phyloP scores from a whole-genome alignment of 257 asterid species.

The Petunia secreta region DNA sequence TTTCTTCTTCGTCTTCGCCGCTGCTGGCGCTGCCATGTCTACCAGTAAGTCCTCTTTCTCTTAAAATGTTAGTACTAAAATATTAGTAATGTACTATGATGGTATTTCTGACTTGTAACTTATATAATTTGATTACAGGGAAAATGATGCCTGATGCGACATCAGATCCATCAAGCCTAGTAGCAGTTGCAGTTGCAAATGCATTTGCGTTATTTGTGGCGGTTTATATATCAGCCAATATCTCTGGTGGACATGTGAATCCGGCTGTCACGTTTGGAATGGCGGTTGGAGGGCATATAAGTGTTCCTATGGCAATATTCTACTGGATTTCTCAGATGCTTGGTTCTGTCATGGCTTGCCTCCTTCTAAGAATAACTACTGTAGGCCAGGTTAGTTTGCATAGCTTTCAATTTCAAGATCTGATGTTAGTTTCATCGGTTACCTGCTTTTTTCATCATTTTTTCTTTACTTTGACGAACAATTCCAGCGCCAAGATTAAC shows the following conservation, averaged over 20 bases:
- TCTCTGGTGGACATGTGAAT: conserved; percentile 90
- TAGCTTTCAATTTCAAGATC: not conserved
- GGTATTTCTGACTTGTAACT: not conserved
- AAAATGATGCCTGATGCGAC: conserved; percentile 46
- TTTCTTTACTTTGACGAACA: too few relatives aligned
- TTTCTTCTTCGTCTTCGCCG: conserved; percentile 76
- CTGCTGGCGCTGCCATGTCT: conserved; percentile 70
- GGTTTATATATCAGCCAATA: conserved; percentile 56
- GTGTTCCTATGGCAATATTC: conserved; percentile 59
- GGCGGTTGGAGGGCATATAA: conserved; percentile 79
- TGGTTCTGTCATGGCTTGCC: conserved; percentile 72
- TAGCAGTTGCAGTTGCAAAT: conserved; percentile 55
- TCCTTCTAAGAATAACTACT: conserved; percentile 53
- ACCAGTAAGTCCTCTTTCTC: conserved; percentile 42
- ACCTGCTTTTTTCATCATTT: not conserved
- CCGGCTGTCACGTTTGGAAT: conserved; percentile 88
- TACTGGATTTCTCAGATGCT: conserved; percentile 72
- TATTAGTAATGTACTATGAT: not conserved
- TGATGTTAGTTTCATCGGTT: not conserved
- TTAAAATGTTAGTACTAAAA: not conserved
- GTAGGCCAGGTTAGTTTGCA: conserved; percentile 47
- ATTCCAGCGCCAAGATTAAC: too few relatives aligned
- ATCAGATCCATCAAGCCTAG: conserved; percentile 51
- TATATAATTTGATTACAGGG: conserved; percentile 38
- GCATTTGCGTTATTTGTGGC: conserved; percentile 67